These are phyloP conservation scores for Taiozyma sp. DNA, from an alignment of 1,139 yeast genomes.

Conservation along the genomic window DNA sequence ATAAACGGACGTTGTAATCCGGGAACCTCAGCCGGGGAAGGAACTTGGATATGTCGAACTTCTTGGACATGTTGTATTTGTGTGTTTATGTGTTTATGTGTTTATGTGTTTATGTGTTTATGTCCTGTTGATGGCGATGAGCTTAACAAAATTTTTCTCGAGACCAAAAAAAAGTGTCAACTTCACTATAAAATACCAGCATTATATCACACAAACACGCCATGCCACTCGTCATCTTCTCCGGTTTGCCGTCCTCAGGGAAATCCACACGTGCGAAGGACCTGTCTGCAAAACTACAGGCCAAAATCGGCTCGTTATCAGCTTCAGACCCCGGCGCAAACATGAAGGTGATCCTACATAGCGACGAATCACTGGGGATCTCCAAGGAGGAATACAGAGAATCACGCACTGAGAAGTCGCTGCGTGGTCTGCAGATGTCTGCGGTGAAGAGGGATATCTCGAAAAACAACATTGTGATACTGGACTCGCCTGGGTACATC, in stretches of 20 bases:
- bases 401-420: conserved; percentile 70
- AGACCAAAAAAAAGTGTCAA: not conserved
- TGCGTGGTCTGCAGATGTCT: conserved; percentile 81
- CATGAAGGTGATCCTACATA: conserved; percentile 58
- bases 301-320: conserved; percentile 39
- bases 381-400: conserved; percentile 62
- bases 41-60: conserved; percentile 20
- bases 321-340: conserved; percentile 41
- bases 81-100: not conserved
- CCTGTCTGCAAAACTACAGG: conserved; percentile 44
- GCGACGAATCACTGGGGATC: conserved; percentile 77
- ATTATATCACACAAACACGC: not conserved
- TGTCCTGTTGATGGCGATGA: not conserved
- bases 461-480: conserved; percentile 65
- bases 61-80: conserved; percentile 31
- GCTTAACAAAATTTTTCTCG: not conserved
- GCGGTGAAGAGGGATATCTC: conserved; percentile 83
- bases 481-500: conserved; percentile 85
- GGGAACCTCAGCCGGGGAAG: conserved; percentile 53
- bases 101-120: too few relatives aligned
- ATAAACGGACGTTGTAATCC: conserved; percentile 57
- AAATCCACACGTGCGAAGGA: conserved; percentile 70
- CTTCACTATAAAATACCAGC: not conserved
- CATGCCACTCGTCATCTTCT: conserved; percentile 83
- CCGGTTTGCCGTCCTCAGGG: conserved; percentile 87